Percentiles rank a stretch among this genome's conserved stretches.
Conservation (phyloP, 345 rosid genomes). For the Bruguiera sexangula region DNA sequence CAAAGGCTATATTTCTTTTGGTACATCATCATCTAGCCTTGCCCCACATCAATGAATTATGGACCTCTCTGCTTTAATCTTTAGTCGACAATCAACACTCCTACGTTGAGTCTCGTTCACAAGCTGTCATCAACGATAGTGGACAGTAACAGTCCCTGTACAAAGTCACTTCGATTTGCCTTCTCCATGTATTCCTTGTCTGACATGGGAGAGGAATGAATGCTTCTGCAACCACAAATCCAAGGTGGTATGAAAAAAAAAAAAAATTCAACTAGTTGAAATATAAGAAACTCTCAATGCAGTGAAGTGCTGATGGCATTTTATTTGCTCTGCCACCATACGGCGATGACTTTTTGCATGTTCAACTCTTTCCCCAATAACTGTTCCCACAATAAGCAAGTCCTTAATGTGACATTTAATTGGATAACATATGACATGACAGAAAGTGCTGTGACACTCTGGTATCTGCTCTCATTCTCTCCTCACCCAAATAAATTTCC, state of each 20-base stretch:
- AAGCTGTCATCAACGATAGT: constrained; percentile 44
- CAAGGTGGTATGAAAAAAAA: constrained; percentile 2
- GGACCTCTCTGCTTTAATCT: not conserved
- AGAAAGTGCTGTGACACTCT: too few relatives aligned
- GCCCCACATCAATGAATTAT: not conserved
- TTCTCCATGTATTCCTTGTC: constrained; percentile 53
- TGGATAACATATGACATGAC: too few relatives aligned
- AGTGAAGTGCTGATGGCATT: too few relatives aligned
- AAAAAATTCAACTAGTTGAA: not conserved
- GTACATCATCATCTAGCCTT: constrained; percentile 10
- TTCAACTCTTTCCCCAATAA: too few relatives aligned
- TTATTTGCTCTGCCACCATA: too few relatives aligned
- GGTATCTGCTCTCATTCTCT: too few relatives aligned
- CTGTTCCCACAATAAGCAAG: too few relatives aligned
- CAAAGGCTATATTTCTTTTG: constrained; percentile 9
- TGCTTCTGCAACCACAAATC: constrained; percentile 27
- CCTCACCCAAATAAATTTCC: too few relatives aligned
- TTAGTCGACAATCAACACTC: constrained; percentile 6
- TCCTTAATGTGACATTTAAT: too few relatives aligned
- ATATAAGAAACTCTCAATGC: not conserved
- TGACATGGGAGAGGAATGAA: constrained; percentile 35
- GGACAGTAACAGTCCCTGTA: constrained; percentile 60
- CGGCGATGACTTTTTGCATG: too few relatives aligned
- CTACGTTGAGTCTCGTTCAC: constrained; percentile 26
- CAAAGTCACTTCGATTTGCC: constrained; percentile 57